Evolutionary conservation across 768 basidiomycete species (phyloP).

Genomic region (Kondoa subrosea): DNA sequence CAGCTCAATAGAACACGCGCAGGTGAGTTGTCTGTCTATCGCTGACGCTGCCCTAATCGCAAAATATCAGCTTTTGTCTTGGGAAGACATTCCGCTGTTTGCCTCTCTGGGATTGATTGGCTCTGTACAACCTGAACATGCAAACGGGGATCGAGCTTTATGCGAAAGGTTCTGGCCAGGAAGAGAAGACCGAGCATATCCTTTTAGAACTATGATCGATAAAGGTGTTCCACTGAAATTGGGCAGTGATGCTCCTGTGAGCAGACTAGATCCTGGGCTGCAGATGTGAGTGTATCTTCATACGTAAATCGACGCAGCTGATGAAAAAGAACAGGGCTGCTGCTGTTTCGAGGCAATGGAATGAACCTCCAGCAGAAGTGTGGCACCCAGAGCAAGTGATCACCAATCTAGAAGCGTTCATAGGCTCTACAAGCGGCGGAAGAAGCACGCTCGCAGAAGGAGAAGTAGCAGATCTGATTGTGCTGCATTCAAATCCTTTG

Average conservation of each 20-base stretch:
- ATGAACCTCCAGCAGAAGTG: conserved; percentile 11
- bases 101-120: conserved; percentile 22
- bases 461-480: conserved; percentile 24
- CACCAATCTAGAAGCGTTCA: conserved; percentile 22
- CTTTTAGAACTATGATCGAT: conserved; percentile 22
- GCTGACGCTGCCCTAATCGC: background rate
- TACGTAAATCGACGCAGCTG: too few relatives aligned
- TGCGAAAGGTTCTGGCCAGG: conserved; percentile 26
- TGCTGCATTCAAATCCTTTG: conserved; percentile 21
- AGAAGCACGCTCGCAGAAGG: conserved; percentile 17
- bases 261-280: conserved; percentile 26
- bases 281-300: conserved; percentile 3
- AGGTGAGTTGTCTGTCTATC: background rate
- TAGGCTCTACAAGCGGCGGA: conserved; percentile 25
- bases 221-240: conserved; percentile 24
- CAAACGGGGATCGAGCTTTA: conserved; percentile 27
- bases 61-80: conserved; percentile 23
- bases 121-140: conserved; percentile 27
- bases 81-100: conserved; percentile 25
- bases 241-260: conserved; percentile 28
- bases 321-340: conserved; percentile 20
- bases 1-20: conserved; percentile 27
- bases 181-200: conserved; percentile 23
- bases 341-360: conserved; percentile 17
- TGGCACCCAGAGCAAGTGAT: conserved; percentile 28